These are phyloP conservation scores for Penicillium sp. DNA, from an alignment of 2,329 filamentous ascomycete species.

Conservation along the genomic window DNA sequence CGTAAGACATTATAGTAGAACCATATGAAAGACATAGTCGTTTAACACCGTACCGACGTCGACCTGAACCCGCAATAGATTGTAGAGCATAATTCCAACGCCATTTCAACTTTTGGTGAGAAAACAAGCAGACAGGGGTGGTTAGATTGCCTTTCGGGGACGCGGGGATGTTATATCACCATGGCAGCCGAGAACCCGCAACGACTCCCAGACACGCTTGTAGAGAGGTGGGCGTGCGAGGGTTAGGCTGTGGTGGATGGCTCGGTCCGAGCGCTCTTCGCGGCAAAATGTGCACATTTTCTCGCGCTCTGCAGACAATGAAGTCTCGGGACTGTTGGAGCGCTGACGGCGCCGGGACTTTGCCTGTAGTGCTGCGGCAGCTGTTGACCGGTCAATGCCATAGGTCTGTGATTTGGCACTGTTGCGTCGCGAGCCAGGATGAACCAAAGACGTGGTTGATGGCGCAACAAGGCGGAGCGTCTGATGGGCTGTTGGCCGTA, in stretches of 20 bases:
- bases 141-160: constrained; percentile 25
- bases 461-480: constrained; percentile 44
- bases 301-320: constrained; percentile 30
- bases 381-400: constrained; percentile 41
- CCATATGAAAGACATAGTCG: constrained; percentile 9
- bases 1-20: constrained; percentile 17
- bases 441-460: constrained; percentile 40
- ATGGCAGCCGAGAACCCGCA: constrained; percentile 33
- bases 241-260: constrained; percentile 29
- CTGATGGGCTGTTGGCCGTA: constrained; percentile 32
- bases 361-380: constrained; percentile 43
- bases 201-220: constrained; percentile 32
- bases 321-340: constrained; percentile 34
- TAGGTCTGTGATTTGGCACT: constrained; percentile 30
- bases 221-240: constrained; percentile 28
- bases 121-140: constrained; percentile 3
- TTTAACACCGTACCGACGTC: constrained; percentile 5
- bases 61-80: constrained; percentile 9
- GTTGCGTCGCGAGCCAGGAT: constrained; percentile 29
- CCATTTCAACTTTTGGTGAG: constrained; percentile 15
- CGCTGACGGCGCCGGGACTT: constrained; percentile 39
- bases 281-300: constrained; percentile 38
- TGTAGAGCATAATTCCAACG: constrained; percentile 20
- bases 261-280: constrained; percentile 33
- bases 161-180: constrained; percentile 25